Percentiles rank a stretch among this genome's conserved stretches.
These are phyloP conservation scores for Calocybe indica DNA, from an alignment of 768 basidiomycete species.

Conservation along the genomic window DNA sequence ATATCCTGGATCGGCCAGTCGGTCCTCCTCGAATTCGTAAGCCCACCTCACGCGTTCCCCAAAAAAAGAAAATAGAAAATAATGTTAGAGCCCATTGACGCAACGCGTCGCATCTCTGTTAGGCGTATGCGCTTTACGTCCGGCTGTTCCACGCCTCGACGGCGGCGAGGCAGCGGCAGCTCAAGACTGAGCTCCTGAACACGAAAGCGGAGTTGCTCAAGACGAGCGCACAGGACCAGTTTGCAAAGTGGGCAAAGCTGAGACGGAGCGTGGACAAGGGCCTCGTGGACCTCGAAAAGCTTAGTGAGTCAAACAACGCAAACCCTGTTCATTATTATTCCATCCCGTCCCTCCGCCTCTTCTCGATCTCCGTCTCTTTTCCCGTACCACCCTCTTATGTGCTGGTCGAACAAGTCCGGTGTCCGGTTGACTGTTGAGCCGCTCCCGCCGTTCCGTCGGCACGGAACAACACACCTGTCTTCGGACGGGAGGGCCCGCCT, in stretches of 20 bases:
- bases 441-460: too few relatives aligned
- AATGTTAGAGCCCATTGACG: constrained; percentile 36
- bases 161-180: constrained; percentile 52
- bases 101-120: constrained; percentile 5
- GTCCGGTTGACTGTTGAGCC: too few relatives aligned
- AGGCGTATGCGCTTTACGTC: constrained; percentile 75
- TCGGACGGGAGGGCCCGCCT: too few relatives aligned
- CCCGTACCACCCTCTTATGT: too few relatives aligned
- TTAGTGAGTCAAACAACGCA: constrained; percentile 54
- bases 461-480: too few relatives aligned
- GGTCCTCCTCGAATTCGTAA: constrained; percentile 74
- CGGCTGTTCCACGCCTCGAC: constrained; percentile 54
- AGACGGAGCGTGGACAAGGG: constrained; percentile 89
- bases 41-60: constrained; percentile 20
- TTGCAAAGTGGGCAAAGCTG: constrained; percentile 97
- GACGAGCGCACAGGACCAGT: constrained; percentile 95
- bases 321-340: too few relatives aligned
- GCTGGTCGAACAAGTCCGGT: too few relatives aligned
- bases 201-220: constrained; percentile 82
- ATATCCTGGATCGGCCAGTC: constrained; percentile 87
- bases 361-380: too few relatives aligned
- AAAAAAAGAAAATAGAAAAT: background rate
- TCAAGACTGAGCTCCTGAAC: constrained; percentile 75
- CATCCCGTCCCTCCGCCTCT: background rate
- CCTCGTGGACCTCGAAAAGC: constrained; percentile 81